These are phyloP conservation scores for Moelleriella libera DNA, from an alignment of 2,329 filamentous ascomycete species.

Conservation along the genomic window DNA sequence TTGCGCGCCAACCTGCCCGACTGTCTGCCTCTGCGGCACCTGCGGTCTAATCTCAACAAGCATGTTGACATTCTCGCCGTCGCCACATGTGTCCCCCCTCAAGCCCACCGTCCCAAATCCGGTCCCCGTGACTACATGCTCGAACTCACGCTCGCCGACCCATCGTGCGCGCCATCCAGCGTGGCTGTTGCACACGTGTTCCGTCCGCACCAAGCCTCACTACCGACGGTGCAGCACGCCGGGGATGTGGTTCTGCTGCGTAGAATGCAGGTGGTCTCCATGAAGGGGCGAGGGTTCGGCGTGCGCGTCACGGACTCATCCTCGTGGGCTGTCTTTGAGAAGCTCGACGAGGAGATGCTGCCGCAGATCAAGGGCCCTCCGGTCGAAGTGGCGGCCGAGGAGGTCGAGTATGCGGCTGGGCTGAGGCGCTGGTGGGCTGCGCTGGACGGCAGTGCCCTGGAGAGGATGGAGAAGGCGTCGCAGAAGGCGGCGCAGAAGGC, in stretches of 20 bases:
- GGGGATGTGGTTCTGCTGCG: constrained; percentile 47
- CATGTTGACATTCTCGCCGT: constrained; percentile 40
- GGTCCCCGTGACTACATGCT: constrained; percentile 46
- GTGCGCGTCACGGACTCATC: constrained; percentile 39
- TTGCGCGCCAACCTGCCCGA: constrained; percentile 37
- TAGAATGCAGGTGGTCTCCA: constrained; percentile 37
- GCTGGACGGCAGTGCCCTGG: constrained; percentile 30
- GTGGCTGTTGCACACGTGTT: constrained; percentile 43
- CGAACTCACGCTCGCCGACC: constrained; percentile 42
- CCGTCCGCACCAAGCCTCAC: constrained; percentile 40
- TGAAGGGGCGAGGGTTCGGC: constrained; percentile 41
- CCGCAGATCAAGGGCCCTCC: constrained; percentile 46
- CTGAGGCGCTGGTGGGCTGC: constrained; percentile 34
- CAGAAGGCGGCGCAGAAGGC: constrained; percentile 12
- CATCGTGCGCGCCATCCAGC: constrained; percentile 32
- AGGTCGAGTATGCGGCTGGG: constrained; percentile 32
- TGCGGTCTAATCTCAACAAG: constrained; percentile 34
- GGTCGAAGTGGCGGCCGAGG: constrained; percentile 37
- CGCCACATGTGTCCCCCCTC: constrained; percentile 33
- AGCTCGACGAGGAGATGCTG: constrained; percentile 20
- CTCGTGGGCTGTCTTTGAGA: constrained; percentile 48
- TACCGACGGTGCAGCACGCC: constrained; percentile 34
- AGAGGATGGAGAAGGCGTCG: constrained; percentile 34
- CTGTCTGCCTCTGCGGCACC: constrained; percentile 33
- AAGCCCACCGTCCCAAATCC: constrained; percentile 38